phyloP scores from a whole-genome alignment of 371 early-diverging fungal genomes.

The Rhizopus sp. region DNA sequence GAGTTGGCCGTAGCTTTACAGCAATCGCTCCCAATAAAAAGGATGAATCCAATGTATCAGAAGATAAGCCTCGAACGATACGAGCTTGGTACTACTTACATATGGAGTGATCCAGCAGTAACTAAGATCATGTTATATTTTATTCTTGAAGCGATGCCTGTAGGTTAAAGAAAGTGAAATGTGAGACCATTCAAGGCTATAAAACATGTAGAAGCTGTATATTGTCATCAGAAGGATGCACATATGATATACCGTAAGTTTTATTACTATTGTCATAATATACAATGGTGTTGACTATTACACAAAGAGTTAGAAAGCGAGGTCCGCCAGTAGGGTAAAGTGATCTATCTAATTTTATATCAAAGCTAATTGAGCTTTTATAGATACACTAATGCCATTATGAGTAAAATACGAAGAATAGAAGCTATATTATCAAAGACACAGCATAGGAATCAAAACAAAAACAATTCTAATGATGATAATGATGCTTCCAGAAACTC shows the following conservation, averaged over 20 bases:
- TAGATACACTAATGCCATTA: neutral
- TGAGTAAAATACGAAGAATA: neutral
- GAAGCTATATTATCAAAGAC: no score
- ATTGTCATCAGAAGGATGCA: conserved; percentile 16
- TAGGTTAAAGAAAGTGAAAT: conserved; percentile 28
- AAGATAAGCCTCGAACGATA: no score
- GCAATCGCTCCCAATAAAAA: no score
- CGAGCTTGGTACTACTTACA: no score
- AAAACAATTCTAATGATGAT: no score
- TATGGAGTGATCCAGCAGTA: no score
- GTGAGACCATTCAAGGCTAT: conserved; percentile 11
- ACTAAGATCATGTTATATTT: neutral
- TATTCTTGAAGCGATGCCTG: conserved; percentile 22
- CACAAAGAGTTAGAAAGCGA: conserved; percentile 20
- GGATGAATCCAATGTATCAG: no score
- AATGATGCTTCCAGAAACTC: no score
- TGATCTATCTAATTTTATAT: neutral
- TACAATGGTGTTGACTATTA: neutral
- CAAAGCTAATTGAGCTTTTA: neutral
- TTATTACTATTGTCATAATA: neutral
- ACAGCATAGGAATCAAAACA: no score
- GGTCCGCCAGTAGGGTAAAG: conserved; percentile 30
- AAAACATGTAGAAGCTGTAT: conserved; percentile 26
- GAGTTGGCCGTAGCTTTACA: no score
- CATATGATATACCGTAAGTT: conserved; percentile 22